These are phyloP conservation scores for Sporobolomyces phaffii DNA, from an alignment of 768 basidiomycete species.

Conservation along the genomic window DNA sequence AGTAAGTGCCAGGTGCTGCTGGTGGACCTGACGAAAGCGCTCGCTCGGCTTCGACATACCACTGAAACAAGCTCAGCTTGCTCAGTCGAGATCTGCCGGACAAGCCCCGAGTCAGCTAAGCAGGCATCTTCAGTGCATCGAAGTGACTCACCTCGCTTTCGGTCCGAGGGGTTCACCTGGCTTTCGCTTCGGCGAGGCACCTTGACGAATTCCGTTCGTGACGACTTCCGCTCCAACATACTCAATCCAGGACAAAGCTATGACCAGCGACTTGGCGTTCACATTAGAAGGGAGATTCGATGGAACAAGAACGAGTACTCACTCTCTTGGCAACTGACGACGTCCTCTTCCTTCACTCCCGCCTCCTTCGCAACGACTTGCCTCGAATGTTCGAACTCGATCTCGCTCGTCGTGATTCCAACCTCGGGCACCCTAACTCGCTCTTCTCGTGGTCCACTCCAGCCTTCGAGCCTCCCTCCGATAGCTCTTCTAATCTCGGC, in stretches of 20 bases:
- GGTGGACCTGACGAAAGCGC: not conserved
- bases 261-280: too few species aligned
- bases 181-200: slow-evolving; percentile 60
- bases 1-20: slow-evolving; percentile 1
- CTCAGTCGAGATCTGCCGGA: slow-evolving; percentile 11
- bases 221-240: slow-evolving; percentile 58
- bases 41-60: not conserved
- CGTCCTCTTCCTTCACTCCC: not conserved
- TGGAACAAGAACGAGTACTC: not conserved
- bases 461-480: slow-evolving; percentile 57
- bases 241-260: slow-evolving; percentile 70
- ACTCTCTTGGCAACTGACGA: slow-evolving; percentile 15
- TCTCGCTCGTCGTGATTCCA: not conserved
- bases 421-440: not conserved
- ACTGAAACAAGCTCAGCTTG: slow-evolving; percentile 24
- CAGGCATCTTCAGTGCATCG: not conserved
- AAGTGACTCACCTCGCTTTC: slow-evolving; percentile 57
- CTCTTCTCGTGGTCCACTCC: slow-evolving; percentile 39
- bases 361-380: not conserved
- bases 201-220: slow-evolving; percentile 73
- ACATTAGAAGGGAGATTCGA: too few species aligned
- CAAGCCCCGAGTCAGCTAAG: not conserved
- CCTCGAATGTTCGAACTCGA: not conserved
- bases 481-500: slow-evolving; percentile 58
- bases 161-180: slow-evolving; percentile 53